Evolutionary conservation across 2,329 filamentous ascomycete species (phyloP), one percentile per base, ranked within the genome.

Genomic region (Ceratocystiopsis brevicomis): DNA sequence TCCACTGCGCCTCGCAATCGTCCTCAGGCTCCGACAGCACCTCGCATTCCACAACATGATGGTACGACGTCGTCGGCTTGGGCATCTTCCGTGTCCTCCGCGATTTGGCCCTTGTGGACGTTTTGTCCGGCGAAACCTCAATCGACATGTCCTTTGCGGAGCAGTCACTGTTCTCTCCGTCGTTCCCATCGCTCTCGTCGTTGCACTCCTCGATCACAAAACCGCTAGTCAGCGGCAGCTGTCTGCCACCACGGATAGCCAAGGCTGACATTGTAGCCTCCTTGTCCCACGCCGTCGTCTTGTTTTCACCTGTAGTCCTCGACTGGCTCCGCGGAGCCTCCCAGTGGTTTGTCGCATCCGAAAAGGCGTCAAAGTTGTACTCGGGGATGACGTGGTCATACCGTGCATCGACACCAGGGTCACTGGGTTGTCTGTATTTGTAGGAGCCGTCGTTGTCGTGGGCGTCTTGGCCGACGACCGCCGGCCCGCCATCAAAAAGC

Each of bases 321-420:
- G 37, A 19, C 12, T 38, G 9, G 14, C 13, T 8, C 6, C 21
- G 35, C 11, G 42, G 25, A 10, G 16, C 34, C 25, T 30, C 25
- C 42, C 45, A 43, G 13, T 33, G 34, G 19, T 37, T 40, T 4
- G 42, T 35, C 6, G 40, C 37, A 6, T 46, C 48, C 6, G 46
- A 45, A 34, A 48, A 47, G 14, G 44, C 19, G 18, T 48, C 44
- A 37, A 50, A 47, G n/a, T 47, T 25, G 37, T 47, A 50, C n/a
- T 45, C 38, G 1, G 48, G 45, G 2, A 46, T 30, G 25, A 8
- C 25, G 10, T 11, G 25, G 10, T 30, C 10, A 11, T 30, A 6
- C 25, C 2, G 6, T 10, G 6, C 25, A 30, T 30, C 25, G 5
- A 30, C 25, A 9, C 25, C 10, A 10, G 8, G 25, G 25, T 30